Conservation (phyloP, 2,329 filamentous ascomycete species). For the Colletotrichum ledebouriae region DNA sequence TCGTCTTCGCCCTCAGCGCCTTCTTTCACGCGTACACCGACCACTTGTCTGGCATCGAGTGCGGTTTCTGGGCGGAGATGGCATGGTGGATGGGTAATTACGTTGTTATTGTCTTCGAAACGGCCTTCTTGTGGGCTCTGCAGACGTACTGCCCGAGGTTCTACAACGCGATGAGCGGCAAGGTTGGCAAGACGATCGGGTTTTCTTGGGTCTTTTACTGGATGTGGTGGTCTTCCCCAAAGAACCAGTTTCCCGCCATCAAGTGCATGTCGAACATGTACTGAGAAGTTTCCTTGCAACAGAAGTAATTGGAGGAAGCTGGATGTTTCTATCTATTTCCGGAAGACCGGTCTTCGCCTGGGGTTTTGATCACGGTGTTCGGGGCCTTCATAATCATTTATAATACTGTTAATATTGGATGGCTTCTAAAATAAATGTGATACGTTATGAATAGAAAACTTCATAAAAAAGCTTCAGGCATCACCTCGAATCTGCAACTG, state of each 20-base stretch:
- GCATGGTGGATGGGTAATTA: slow-evolving; percentile 36
- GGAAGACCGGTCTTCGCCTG: too few relatives aligned
- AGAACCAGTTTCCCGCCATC: slow-evolving; percentile 10
- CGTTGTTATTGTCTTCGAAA: slow-evolving; percentile 26
- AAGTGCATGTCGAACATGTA: slow-evolving; percentile 1
- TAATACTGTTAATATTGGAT: too few relatives aligned
- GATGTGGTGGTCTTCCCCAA: slow-evolving; percentile 30
- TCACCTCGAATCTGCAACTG: too few relatives aligned
- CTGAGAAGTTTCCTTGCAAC: too few relatives aligned
- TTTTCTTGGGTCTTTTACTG: slow-evolving; percentile 30
- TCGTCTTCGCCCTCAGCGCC: slow-evolving; percentile 37
- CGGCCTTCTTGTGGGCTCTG: slow-evolving; percentile 11
- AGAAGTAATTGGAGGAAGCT: too few relatives aligned
- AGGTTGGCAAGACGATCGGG: slow-evolving; percentile 25
- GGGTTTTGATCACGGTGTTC: too few relatives aligned
- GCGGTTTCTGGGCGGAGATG: slow-evolving; percentile 33
- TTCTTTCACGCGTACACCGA: slow-evolving; percentile 33
- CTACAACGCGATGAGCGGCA: slow-evolving; percentile 23
- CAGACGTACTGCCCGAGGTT: slow-evolving; percentile 11
- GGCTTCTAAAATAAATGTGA: too few relatives aligned
- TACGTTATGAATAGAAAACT: too few relatives aligned
- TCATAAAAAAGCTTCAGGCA: too few relatives aligned
- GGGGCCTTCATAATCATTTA: too few relatives aligned
- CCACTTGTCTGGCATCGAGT: slow-evolving; percentile 17
- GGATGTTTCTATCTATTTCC: too few relatives aligned